Conservation (phyloP, 2,329 filamentous ascomycete species). For the Epichloe bromicola region DNA sequence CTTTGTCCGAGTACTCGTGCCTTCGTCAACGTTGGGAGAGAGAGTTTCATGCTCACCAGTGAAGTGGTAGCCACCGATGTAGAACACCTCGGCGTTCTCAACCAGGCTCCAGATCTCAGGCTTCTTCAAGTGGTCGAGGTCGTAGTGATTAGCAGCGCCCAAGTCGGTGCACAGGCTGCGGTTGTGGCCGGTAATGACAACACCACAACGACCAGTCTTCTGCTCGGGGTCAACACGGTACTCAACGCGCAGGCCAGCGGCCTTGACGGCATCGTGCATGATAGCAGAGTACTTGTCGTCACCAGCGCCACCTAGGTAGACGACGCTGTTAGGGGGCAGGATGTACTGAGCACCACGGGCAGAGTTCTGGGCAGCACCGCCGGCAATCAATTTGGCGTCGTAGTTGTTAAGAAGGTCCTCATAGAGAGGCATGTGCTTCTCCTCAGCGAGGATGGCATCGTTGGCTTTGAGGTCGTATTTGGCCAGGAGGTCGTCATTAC, state of each 20-base stretch:
- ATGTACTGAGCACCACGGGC: conserved; percentile 95
- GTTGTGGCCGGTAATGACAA: conserved; percentile 94
- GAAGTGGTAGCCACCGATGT: conserved; percentile 93
- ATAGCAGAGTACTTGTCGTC: conserved; percentile 92
- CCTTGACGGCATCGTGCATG: conserved; percentile 71
- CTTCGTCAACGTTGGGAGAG: not conserved
- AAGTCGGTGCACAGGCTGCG: conserved; percentile 90
- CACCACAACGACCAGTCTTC: conserved; percentile 87
- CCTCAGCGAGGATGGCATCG: conserved; percentile 92
- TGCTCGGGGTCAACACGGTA: conserved; percentile 80
- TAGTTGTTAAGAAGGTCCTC: conserved; percentile 89
- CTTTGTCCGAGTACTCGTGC: not conserved
- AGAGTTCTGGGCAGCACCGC: conserved; percentile 94
- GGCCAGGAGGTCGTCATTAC: conserved; percentile 70
- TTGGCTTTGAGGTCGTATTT: conserved; percentile 94
- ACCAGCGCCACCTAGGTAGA: conserved; percentile 89
- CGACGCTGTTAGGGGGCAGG: conserved; percentile 76
- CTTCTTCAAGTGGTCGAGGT: conserved; percentile 81
- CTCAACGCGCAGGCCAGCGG: conserved; percentile 83
- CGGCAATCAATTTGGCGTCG: conserved; percentile 87
- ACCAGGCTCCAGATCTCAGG: conserved; percentile 86
- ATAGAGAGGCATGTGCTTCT: conserved; percentile 79
- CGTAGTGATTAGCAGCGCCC: conserved; percentile 93
- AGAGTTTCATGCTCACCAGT: conserved; percentile 36
- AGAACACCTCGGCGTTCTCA: conserved; percentile 78